phyloP scores from a whole-genome alignment of 208 protist species.

The Blastocrithidia nonstop region DNA sequence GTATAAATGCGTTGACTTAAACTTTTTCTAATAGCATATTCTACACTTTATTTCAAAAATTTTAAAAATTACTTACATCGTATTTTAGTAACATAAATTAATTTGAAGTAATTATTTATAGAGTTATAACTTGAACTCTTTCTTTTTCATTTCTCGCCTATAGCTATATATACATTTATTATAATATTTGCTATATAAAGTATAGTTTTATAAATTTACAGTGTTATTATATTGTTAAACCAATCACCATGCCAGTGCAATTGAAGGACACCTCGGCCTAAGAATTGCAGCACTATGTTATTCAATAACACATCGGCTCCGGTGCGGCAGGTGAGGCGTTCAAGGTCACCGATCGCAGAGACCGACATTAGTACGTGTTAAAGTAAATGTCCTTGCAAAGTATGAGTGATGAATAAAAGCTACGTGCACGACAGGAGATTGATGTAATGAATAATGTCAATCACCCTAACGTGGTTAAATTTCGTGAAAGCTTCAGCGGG shows the following conservation, averaged over 20 bases:
- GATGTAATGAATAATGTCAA: slow-evolving; percentile 76
- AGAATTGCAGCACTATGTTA: slow-evolving; percentile 29
- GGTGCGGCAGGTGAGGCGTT: slow-evolving; percentile 59
- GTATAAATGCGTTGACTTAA: too few relatives aligned
- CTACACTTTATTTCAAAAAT: too few relatives aligned
- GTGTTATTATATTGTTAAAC: background rate
- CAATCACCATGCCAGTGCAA: background rate
- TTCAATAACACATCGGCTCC: slow-evolving; percentile 47
- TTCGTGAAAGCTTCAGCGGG: slow-evolving; percentile 67
- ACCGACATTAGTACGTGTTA: slow-evolving; percentile 47
- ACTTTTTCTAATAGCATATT: too few relatives aligned
- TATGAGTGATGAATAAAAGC: slow-evolving; percentile 52
- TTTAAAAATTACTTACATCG: too few relatives aligned
- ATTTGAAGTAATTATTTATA: background rate
- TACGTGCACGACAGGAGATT: slow-evolving; percentile 71
- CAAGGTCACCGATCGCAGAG: slow-evolving; percentile 30
- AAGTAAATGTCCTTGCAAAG: slow-evolving; percentile 71
- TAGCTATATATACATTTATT: too few relatives aligned
- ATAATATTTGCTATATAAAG: background rate
- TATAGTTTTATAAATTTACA: background rate
- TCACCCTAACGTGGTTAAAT: slow-evolving; percentile 84
- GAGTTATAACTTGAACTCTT: background rate
- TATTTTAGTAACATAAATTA: background rate
- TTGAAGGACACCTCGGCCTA: background rate
- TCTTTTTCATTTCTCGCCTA: background rate